These are phyloP conservation scores for Sonneratia caseolaris DNA, from an alignment of 345 rosid genomes.

Conservation along the genomic window DNA sequence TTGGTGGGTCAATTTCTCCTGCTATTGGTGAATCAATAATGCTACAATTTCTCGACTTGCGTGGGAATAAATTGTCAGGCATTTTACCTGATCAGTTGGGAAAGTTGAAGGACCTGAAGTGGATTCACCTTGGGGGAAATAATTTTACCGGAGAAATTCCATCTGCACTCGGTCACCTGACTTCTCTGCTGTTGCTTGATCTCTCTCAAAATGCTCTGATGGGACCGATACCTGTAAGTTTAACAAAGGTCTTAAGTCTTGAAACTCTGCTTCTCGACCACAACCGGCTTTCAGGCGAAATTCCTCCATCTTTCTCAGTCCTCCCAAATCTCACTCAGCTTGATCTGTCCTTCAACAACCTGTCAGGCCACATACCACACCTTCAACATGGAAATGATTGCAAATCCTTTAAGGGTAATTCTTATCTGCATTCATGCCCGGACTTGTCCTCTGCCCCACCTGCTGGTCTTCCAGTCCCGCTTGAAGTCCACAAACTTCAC, in stretches of 20 bases:
- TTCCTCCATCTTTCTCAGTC: constrained; percentile 38
- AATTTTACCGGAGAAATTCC: constrained; percentile 44
- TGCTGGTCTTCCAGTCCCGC: constrained; percentile 9
- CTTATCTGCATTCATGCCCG: constrained; percentile 24
- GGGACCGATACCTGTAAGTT: constrained; percentile 40
- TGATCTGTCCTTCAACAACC: constrained; percentile 46
- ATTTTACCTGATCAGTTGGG: constrained; percentile 35
- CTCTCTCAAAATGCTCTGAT: constrained; percentile 44
- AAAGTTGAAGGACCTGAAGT: constrained; percentile 24
- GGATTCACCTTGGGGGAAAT: constrained; percentile 40
- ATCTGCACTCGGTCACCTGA: constrained; percentile 27
- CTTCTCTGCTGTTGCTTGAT: constrained; percentile 39
- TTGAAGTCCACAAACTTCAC: constrained; percentile 14
- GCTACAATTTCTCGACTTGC: constrained; percentile 37
- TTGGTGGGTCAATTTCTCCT: constrained; percentile 30
- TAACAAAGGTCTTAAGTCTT: constrained; percentile 30
- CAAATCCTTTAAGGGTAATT: constrained; percentile 29
- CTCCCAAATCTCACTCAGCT: constrained; percentile 28
- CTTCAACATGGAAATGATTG: constrained; percentile 29
- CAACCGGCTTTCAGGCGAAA: constrained; percentile 45
- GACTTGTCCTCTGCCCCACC: constrained; percentile 13
- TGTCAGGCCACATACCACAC: constrained; percentile 41
- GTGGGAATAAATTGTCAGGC: constrained; percentile 40
- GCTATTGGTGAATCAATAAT: constrained; percentile 29
- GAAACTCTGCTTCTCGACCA: constrained; percentile 34